Evolutionary conservation across 176 grass and related monocot genomes (phyloP).

Genomic region (maize (Zea mays)): Zm-B73-REFERENCE-NAM-5.0 NC_050097.1:13436501-13437000

Average conservation of each 20-base stretch:
- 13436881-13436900: constrained; percentile 80
- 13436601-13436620: no score
- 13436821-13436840: not conserved
- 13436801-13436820: not conserved
- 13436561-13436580: no score
- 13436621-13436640: no score
- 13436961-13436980: constrained; percentile 75
- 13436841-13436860: not conserved
- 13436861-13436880: constrained; percentile 58
- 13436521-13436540: no score
- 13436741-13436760: not conserved
- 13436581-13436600: no score
- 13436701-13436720: no score
- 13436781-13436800: not conserved
- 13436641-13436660: no score
- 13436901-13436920: constrained; percentile 60
- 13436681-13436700: no score
- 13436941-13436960: constrained; percentile 59
- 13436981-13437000: constrained; percentile 81
- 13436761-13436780: no score
- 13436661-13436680: no score
- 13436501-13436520: no score
- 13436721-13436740: not conserved
- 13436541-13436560: no score
- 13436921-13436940: constrained; percentile 75